Evolutionary conservation across 345 rosid species (phyloP), one percentile per base, ranked within the genome.

Genomic region (Populus pruinosa): DNA sequence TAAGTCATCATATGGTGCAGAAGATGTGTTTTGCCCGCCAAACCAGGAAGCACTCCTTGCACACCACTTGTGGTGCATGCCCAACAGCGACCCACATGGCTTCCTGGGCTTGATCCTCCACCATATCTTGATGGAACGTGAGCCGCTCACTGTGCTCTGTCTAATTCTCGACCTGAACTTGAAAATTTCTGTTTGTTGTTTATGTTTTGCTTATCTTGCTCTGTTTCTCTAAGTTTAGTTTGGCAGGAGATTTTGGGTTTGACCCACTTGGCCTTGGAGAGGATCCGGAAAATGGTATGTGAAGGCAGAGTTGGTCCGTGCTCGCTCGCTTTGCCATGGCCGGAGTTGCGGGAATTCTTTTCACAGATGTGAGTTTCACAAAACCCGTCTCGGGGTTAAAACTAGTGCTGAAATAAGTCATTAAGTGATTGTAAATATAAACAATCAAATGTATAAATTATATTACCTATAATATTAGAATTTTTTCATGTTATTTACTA

Each of bases 201-300:
- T 49, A 67, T 62, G 8, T 41, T 43, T 23, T 64, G 39, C 69
- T 27, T 56, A 16, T 76, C 23, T 61, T 44, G 35, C 2, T 55
- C 6, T 72, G 21, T 36, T 62, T 27, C 12, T 72, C 59, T 47
- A 56, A 36, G 38, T 33, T 64, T 74, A 90, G 98, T 35, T 88
- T 93, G 81, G 85, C 92, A 35, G 98, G 98, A 75, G 98, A 95
- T 82, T 95, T 80, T 79, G 99, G 96, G 77, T 93, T 93, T 75
- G 96, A 93, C 83, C 99, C 98, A 6, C 93, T 95, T 6, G 97
- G 98, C 64, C 89, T 95, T 62, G 99, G 99, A 70, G 97, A 93
- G 77, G 92, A 93, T 75, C 96, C 93, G 0, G 87, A 87, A 43
- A 85, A 78, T 95, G 97, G 99, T 95, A 90, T 63, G 99, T 93